phyloP scores from a whole-genome alignment of 179 eudicot species.

The Silene vulgaris region DNA sequence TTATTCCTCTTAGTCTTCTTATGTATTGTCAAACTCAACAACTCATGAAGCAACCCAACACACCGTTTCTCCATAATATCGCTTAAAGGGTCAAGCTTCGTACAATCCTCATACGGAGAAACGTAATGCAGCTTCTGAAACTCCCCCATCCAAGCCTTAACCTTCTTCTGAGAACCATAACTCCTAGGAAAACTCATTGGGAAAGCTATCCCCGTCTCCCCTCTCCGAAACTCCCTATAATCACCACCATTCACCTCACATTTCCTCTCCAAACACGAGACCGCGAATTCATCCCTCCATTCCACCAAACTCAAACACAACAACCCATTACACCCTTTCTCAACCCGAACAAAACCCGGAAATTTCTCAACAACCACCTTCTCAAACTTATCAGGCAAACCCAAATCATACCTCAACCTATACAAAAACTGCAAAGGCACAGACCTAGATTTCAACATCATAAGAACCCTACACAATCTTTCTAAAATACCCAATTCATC shows the following conservation, averaged over 20 bases:
- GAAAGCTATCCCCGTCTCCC: constrained; percentile 52
- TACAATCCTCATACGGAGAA: constrained; percentile 77
- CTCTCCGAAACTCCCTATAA: constrained; percentile 56
- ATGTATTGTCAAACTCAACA: constrained; percentile 75
- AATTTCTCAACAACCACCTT: constrained; percentile 38
- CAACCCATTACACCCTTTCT: constrained; percentile 44
- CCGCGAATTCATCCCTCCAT: constrained; percentile 60
- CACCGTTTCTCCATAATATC: constrained; percentile 94
- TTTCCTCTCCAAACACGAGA: constrained; percentile 56
- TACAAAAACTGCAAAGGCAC: constrained; percentile 28
- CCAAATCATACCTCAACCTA: constrained; percentile 75
- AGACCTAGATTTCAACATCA: constrained; percentile 35
- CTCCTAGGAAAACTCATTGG: constrained; percentile 82
- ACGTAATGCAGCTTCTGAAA: constrained; percentile 85
- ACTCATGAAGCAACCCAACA: constrained; percentile 81
- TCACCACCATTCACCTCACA: constrained; percentile 35
- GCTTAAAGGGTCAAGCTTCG: constrained; percentile 59
- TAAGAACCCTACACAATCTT: constrained; percentile 29
- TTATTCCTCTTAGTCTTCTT: constrained; percentile 94
- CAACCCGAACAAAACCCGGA: constrained; percentile 52
- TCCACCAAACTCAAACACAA: constrained; percentile 45
- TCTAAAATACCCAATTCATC: constrained; percentile 30
- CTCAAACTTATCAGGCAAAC: constrained; percentile 75
- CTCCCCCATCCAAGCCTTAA: constrained; percentile 90
- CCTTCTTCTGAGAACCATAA: constrained; percentile 78